Evolutionary conservation across 202 grass and related monocot genomes (phyloP), one percentile per base, ranked within the genome.

Genomic region (Setaria viridis): DNA sequence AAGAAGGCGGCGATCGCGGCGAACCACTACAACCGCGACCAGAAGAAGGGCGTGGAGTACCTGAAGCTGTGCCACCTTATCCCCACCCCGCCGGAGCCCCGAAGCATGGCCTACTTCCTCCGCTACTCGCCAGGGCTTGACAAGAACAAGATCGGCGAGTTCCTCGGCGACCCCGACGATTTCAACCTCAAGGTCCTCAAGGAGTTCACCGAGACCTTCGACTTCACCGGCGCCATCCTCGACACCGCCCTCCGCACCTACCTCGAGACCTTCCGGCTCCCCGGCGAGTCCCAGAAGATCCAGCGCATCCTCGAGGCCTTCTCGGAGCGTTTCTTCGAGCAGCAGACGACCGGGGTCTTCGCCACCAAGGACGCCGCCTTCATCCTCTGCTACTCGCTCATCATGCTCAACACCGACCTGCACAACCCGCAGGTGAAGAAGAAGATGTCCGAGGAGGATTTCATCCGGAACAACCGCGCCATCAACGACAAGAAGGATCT

Each of bases 401-500:
- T 99, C 82, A 99, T 99, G 96, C 93, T 99, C 70, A 99, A 99
- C 88, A 99, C 96, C 55, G 91, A 99, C 57, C 96, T 91, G 34
- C 96, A 95, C 91, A 99, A 99, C 76, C 93, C 93, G 14, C 96
- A 95, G 81, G 96, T 99, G 16, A 99, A 94, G 92, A 99, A 95
- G 88, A 99, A 95, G 83, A 99, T 99, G 96, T 83, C 96, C 0
- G 91, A 94, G 84, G 96, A 99, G 50, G 96, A 99, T 43, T 99
- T 99, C 87, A 95, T 99, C 80, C 87, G 91, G 43, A 99, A 99
- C 90, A 99, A 99, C 85, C 91, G 91, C 73, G 79, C 76, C 62
- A 92, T 95, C 67, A 95, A 99, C 39, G 80, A 91, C 14, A 90
- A 90, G 12, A 88, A 80, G 88, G 91, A 99, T 84, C 92, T 99